Base-by-base conservation (phyloP, 306 rosid species). In the Begonia masoniana region DNA sequence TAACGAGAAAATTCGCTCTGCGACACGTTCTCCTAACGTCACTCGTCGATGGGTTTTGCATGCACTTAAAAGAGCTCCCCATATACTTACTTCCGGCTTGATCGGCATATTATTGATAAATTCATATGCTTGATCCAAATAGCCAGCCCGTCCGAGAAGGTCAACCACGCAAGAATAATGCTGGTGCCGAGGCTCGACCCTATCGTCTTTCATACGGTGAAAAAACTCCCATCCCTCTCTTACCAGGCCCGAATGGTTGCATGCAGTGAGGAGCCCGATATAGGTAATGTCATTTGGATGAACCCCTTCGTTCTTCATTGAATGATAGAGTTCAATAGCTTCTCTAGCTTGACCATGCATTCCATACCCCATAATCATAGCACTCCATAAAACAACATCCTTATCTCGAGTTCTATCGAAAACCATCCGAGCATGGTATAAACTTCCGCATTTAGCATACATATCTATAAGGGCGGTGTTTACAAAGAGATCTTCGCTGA, bases 211-310 rank as follows among this genome's bases (percentile, higher is more conserved):
- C 57, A 60, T 60, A 41, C 43, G 36, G 50, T 50, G 65, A 51
- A 61, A 61, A 61, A 61, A 57, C 51, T 51, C 65, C 65, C 65
- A 61, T 51, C 65, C 65, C 41, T 60, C 64, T 50, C 41, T 43
- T 50, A 60, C 64, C 13, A 61, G 10, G 21, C 65, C 57, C 9
- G 65, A 51, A 13, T 61, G 52, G n/a, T 61, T 61, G 57, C 57
- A 61, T 9, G 65, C 65, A 13, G 57, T 51, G 39, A 61, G 65
- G 36, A 61, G 50, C 21, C 57, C 65, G 13, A 61, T 45, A 51
- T 36, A 61, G 13, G 57, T 61, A 15, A 51, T 36, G 3, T 51
- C 43, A n/a, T 61, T 61, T 6, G 57, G 57, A 41, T 12, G 15
- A 16, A 41, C 16, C 41, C 57, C 50, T 9, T 23, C 50, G 12